Evolutionary conservation across 1,284 basidiomycete genomes (phyloP).

Genomic region (Ganoderma lucidum): DNA sequence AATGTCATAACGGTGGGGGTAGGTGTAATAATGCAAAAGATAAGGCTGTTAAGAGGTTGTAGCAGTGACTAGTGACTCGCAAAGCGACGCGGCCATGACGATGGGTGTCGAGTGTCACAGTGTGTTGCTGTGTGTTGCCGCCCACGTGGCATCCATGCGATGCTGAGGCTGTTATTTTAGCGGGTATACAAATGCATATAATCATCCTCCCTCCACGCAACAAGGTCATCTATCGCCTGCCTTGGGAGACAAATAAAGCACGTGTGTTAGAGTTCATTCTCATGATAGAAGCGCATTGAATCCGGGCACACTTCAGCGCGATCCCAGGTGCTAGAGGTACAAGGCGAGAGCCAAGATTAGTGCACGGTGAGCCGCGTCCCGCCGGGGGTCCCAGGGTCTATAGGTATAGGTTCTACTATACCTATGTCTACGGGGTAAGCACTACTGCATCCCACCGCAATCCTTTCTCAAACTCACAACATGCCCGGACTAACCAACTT

Average conservation of each 20-base stretch:
- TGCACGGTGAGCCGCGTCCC: neutral
- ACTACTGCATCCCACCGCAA: neutral
- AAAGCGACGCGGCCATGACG: neutral
- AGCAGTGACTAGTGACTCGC: too few species aligned
- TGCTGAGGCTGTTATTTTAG: too few species aligned
- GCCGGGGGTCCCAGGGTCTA: neutral
- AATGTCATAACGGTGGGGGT: neutral
- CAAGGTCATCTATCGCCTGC: too few species aligned
- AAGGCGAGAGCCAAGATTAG: neutral
- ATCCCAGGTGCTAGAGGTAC: neutral
- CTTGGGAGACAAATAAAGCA: neutral
- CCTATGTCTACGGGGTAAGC: neutral
- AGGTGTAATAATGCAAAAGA: too few species aligned
- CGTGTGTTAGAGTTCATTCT: neutral
- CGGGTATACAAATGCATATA: too few species aligned
- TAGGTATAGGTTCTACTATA: neutral
- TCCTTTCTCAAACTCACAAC: neutral
- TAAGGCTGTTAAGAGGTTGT: too few species aligned
- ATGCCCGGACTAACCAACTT: conserved; percentile 14
- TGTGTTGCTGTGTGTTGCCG: neutral
- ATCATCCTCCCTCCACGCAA: too few species aligned
- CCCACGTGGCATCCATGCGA: neutral
- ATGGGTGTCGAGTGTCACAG: neutral
- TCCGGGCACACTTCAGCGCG: too few species aligned
- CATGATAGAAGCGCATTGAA: neutral